A percentile compares a stretch with the other conserved stretches of the same genome.
Evolutionary conservation across 179 eudicot species (phyloP).

Genomic region (Actinidia chinensis): DNA sequence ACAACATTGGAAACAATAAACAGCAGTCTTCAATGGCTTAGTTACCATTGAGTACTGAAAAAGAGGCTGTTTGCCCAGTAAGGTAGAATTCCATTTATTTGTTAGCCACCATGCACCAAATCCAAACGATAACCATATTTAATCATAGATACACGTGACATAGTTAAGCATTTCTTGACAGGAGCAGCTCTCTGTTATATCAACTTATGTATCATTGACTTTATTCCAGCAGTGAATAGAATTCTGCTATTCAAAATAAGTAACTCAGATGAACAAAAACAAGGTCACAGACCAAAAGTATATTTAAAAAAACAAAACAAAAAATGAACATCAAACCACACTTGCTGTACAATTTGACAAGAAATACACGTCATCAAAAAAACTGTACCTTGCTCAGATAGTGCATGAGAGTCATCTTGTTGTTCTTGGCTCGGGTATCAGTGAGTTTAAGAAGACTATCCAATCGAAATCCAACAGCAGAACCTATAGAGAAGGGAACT

Average conservation of each 20-base stretch:
- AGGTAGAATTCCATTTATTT: background rate
- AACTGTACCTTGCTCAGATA: constrained; percentile 83
- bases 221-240: background rate
- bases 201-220: background rate
- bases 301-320: background rate
- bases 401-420: constrained; percentile 93
- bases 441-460: constrained; percentile 91
- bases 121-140: background rate
- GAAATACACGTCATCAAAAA: background rate
- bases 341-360: background rate
- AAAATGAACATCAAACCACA: background rate
- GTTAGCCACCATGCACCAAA: background rate
- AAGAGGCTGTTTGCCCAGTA: background rate
- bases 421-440: constrained; percentile 86
- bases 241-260: background rate
- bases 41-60: background rate
- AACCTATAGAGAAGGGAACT: constrained; percentile 45
- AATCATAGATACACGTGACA: background rate
- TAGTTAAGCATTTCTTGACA: background rate
- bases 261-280: background rate
- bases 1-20: background rate
- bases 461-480: constrained; percentile 94
- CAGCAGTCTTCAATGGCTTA: background rate
- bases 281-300: too few species aligned
- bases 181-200: background rate